phyloP scores from a whole-genome alignment of 2,329 filamentous ascomycete genomes.

The Nigrospora osmanthi region DNA sequence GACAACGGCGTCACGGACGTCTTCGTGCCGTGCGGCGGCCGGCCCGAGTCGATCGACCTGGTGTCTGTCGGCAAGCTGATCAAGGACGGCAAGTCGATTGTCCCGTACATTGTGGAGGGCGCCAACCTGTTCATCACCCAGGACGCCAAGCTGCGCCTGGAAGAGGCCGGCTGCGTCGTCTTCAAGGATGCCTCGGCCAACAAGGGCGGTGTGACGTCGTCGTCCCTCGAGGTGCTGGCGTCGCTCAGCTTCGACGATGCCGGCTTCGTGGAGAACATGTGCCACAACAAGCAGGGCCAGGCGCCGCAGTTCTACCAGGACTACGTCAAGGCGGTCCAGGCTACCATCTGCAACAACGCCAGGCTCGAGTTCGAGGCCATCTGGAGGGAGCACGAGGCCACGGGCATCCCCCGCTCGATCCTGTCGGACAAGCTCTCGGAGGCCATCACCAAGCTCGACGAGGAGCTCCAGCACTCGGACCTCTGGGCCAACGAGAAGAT shows the following conservation, averaged over 20 bases:
- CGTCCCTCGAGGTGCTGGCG: conserved; percentile 90
- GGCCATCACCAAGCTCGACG: conserved; percentile 93
- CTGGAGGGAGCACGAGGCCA: conserved; percentile 87
- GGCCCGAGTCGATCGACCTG: conserved; percentile 93
- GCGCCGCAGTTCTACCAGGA: conserved; percentile 85
- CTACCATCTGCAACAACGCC: conserved; percentile 85
- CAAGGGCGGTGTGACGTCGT: conserved; percentile 97
- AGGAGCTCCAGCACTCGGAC: conserved; percentile 89
- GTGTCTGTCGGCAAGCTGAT: conserved; percentile 79
- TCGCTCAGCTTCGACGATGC: conserved; percentile 90
- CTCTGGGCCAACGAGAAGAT: conserved; percentile 81
- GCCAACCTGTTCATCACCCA: conserved; percentile 99
- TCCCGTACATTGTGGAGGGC: conserved; percentile 95
- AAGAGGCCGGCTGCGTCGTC: conserved; percentile 88
- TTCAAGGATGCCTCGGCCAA: conserved; percentile 98
- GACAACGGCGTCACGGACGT: conserved; percentile 69
- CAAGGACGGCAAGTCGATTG: conserved; percentile 74
- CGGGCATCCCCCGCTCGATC: conserved; percentile 71
- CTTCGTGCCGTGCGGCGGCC: conserved; percentile 94
- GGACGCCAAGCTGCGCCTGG: conserved; percentile 90
- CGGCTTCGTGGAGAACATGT: conserved; percentile 90
- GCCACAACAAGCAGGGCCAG: conserved; percentile 62
- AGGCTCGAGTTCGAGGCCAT: conserved; percentile 95
- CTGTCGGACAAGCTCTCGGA: conserved; percentile 84
- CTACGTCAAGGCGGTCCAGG: conserved; percentile 88